Evolutionary conservation across 371 early-diverging fungal genomes (phyloP).

Genomic region (Parasitella parasitica): DNA sequence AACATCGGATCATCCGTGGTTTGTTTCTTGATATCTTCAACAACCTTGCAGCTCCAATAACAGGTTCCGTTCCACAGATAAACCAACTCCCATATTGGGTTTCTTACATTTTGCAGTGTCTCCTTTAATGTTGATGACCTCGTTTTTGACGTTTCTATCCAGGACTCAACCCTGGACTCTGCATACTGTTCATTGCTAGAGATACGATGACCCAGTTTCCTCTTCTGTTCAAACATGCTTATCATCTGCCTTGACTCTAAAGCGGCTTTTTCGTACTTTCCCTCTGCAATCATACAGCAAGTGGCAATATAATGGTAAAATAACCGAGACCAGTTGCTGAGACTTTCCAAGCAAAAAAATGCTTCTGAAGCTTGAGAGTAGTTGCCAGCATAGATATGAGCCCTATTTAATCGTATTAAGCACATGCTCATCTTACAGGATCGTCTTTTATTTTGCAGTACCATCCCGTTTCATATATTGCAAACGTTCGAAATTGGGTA

Average conservation of each 20-base stretch:
- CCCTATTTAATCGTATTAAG: conserved; percentile 7
- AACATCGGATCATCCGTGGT: neutral
- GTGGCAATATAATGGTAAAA: conserved; percentile 39
- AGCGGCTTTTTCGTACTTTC: conserved; percentile 26
- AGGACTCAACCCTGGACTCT: conserved; percentile 18
- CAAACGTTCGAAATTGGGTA: conserved; percentile 14
- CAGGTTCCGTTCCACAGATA: conserved; percentile 33
- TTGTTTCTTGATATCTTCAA: neutral
- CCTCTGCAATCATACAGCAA: conserved; percentile 35
- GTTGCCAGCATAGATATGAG: conserved; percentile 27
- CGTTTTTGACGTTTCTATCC: conserved; percentile 11
- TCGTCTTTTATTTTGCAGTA: too few species aligned
- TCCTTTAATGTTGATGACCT: neutral
- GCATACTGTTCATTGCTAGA: conserved; percentile 26
- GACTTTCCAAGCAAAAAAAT: conserved; percentile 34
- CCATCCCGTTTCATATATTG: conserved; percentile 31
- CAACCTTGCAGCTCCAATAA: neutral
- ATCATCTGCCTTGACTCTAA: conserved; percentile 27
- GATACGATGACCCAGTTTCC: conserved; percentile 6
- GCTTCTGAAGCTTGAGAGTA: conserved; percentile 30
- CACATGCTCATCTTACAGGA: neutral
- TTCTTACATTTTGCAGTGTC: neutral
- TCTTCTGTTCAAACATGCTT: conserved; percentile 13
- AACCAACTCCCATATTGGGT: conserved; percentile 39
- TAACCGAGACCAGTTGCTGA: conserved; percentile 29